phyloP scores from a whole-genome alignment of 495 filamentous ascomycete species.

The Schizothecium vesticola region DNA sequence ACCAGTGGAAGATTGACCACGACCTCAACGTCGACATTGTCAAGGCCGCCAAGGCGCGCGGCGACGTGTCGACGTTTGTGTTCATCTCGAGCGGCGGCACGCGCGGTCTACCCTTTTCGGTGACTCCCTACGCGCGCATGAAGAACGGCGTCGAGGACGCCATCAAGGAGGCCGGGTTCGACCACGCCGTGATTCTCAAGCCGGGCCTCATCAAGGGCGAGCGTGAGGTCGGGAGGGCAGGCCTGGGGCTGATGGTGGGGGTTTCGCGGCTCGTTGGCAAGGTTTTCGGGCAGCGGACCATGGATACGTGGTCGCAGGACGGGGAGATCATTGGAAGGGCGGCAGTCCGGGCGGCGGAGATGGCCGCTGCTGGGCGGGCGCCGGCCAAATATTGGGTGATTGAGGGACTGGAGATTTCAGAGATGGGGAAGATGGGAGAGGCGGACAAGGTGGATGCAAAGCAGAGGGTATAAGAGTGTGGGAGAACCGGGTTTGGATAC shows the following conservation, averaged over 20 bases:
- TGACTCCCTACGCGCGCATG: slow-evolving; percentile 60
- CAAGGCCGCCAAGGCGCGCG: slow-evolving; percentile 56
- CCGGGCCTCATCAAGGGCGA: slow-evolving; percentile 72
- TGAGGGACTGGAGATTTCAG: slow-evolving; percentile 43
- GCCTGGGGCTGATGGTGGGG: slow-evolving; percentile 42
- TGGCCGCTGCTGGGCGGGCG: slow-evolving; percentile 43
- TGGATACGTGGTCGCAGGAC: slow-evolving; percentile 69
- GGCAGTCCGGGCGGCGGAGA: slow-evolving; percentile 53
- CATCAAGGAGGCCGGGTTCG: slow-evolving; percentile 65
- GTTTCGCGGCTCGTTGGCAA: slow-evolving; percentile 51
- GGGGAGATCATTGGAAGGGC: slow-evolving; percentile 68
- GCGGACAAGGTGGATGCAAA: slow-evolving; percentile 15
- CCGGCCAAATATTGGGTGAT: slow-evolving; percentile 46
- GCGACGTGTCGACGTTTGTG: slow-evolving; percentile 56
- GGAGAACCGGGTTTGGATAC: background rate
- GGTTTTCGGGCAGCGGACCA: slow-evolving; percentile 35
- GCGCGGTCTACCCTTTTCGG: slow-evolving; percentile 25
- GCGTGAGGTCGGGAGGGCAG: slow-evolving; percentile 52
- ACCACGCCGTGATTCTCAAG: slow-evolving; percentile 64
- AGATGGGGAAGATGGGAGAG: slow-evolving; percentile 43
- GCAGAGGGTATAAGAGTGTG: background rate
- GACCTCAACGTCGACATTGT: slow-evolving; percentile 68
- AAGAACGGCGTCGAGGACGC: slow-evolving; percentile 77
- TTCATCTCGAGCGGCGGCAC: slow-evolving; percentile 57
- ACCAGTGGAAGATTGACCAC: slow-evolving; percentile 73